These are phyloP conservation scores for Ananas comosus DNA, from an alignment of 176 grass and related monocot species.

Conservation along the genomic window DNA sequence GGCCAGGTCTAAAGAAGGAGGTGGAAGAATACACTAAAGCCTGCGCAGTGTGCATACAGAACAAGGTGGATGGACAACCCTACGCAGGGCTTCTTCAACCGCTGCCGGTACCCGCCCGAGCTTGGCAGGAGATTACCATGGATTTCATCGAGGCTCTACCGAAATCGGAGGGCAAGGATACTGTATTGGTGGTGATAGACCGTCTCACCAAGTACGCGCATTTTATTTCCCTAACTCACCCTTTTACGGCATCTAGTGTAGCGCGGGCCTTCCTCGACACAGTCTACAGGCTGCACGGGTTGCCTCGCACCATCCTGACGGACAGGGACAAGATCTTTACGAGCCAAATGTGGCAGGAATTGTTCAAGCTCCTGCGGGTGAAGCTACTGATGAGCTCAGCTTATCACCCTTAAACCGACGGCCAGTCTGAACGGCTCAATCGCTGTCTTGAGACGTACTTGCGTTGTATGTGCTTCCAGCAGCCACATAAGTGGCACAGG, in stretches of 20 bases:
- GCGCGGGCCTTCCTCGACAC: too few species aligned
- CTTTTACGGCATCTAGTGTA: neutral
- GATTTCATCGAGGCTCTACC: neutral
- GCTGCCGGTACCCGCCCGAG: neutral
- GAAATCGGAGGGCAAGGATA: neutral
- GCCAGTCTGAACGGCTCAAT: neutral
- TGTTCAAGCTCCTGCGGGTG: neutral
- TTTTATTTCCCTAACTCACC: neutral
- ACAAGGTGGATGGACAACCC: too few species aligned
- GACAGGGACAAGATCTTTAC: neutral
- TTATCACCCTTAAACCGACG: neutral
- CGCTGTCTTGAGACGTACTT: conserved; percentile 6
- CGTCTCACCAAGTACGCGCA: conserved; percentile 1
- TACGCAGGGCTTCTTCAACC: too few species aligned
- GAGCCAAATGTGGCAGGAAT: neutral
- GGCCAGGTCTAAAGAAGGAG: too few species aligned
- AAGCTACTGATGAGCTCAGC: neutral
- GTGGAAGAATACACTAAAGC: too few species aligned
- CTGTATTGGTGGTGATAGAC: neutral
- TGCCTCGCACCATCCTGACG: neutral
- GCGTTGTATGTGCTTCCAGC: neutral
- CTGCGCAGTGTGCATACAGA: too few species aligned
- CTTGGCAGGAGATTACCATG: neutral
- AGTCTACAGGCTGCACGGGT: neutral
- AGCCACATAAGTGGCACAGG: neutral